Evolutionary conservation across 2,329 filamentous ascomycete genomes (phyloP), one percentile per base, ranked within the genome.

Genomic region (Nemania diffusa): DNA sequence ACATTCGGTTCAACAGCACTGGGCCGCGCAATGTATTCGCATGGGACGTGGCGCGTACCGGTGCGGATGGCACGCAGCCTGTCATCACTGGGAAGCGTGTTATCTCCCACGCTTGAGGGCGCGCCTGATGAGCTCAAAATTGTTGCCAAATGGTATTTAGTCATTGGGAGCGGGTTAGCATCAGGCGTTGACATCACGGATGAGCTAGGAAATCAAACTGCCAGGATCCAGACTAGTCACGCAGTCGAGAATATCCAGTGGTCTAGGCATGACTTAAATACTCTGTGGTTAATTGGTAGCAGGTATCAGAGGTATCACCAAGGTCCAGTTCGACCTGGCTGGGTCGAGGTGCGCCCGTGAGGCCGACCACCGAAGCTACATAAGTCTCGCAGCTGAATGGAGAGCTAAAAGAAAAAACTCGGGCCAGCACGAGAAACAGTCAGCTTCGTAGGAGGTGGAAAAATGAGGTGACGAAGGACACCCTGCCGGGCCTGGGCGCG

Each of bases 171-270:
- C 2, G 62, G 62, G 29, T 29, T 59, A 24, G 81, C 72, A n/a
- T 72, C 79, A 13, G 80, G 81, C 3, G 77, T 82, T 5, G 80
- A 82, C 72, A 73, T 84, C 17, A 57, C 82, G 26, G 80, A 82
- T 68, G 70, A 72, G 32, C 68, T 72, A 40, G 81, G 81, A 0
- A 74, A 76, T 46, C 71, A 81, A 67, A 72, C 83, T 26, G 69
- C 80, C 52, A 75, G 75, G 15, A 77, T 82, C 11, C 79, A 82
- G 73, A 82, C 80, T n/a, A 81, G 80, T 62, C 81, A 79, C 65
- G 78, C 79, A 2, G 81, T 82, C 46, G 78, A 82, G 73, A 83
- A 83, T 68, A 79, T 83, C 66, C 79, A 78, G 40, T 83, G 79
- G 80, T 78, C 77, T 2, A 80, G 80, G 0, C 68, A 74, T 7